These are phyloP conservation scores for Cystofilobasidium macerans DNA, from an alignment of 768 basidiomycete species.

Conservation along the genomic window DNA sequence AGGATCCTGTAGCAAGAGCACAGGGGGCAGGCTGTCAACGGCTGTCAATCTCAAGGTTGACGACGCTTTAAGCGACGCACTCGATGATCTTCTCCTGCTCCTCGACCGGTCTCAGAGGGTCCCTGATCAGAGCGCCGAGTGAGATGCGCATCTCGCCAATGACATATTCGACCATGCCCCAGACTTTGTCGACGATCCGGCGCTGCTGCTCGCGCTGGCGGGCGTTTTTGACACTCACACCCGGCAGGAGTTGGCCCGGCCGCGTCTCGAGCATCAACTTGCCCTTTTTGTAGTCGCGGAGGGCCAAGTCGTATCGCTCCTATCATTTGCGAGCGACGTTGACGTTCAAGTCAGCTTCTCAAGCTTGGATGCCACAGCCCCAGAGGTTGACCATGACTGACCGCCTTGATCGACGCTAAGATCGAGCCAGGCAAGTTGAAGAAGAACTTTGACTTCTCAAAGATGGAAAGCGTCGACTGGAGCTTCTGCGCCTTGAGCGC, in stretches of 20 bases:
- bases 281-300: conserved; percentile 95
- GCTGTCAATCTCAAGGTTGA: background rate
- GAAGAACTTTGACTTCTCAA: conserved; percentile 94
- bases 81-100: conserved; percentile 96
- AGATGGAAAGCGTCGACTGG: conserved; percentile 82
- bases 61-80: conserved; percentile 44
- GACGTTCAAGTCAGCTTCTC: background rate
- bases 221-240: conserved; percentile 37
- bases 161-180: conserved; percentile 86
- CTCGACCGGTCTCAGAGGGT: conserved; percentile 66
- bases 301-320: conserved; percentile 86
- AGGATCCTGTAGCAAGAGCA: conserved; percentile 57
- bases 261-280: conserved; percentile 78
- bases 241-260: conserved; percentile 71
- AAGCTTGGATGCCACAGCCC: too few species aligned
- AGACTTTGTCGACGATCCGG: conserved; percentile 89
- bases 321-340: conserved; percentile 33
- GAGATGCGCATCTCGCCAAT: conserved; percentile 80
- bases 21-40: background rate
- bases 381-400: conserved; percentile 39
- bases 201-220: conserved; percentile 60
- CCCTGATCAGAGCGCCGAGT: conserved; percentile 66
- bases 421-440: conserved; percentile 93
- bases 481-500: conserved; percentile 87
- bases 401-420: conserved; percentile 76